These are phyloP conservation scores for Bjerkandera adusta DNA, from an alignment of 1,284 basidiomycete genomes.

Conservation along the genomic window DNA sequence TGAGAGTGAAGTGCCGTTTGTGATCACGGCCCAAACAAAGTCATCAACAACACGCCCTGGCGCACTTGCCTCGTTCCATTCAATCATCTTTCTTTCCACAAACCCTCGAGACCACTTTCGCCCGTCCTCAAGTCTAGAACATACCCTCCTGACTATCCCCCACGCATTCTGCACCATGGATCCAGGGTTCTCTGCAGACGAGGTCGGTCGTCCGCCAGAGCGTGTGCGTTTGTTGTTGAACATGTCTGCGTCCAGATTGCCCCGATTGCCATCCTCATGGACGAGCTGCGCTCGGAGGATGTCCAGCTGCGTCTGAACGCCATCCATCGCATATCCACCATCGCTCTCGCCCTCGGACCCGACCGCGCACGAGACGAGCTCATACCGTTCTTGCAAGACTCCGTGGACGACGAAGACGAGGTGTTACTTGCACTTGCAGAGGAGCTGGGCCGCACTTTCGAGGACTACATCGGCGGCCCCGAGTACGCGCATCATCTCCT, in stretches of 20 bases:
- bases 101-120: background rate
- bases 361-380: conserved; percentile 96
- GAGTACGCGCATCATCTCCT: conserved; percentile 89
- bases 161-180: conserved; percentile 48
- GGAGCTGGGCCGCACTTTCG: conserved; percentile 89
- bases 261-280: conserved; percentile 88
- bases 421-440: conserved; percentile 96
- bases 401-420: conserved; percentile 99
- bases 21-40: conserved; percentile 8
- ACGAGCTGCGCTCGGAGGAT: conserved; percentile 95
- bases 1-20: too few species aligned
- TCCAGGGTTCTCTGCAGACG: conserved; percentile 53
- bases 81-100: conserved; percentile 4
- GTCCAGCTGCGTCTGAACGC: conserved; percentile 94
- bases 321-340: conserved; percentile 97
- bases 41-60: conserved; percentile 10
- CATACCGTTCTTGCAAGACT: conserved; percentile 96
- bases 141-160: background rate
- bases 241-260: conserved; percentile 57
- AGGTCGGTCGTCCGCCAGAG: conserved; percentile 39
- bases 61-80: conserved; percentile 12
- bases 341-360: conserved; percentile 95
- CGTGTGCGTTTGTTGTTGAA: background rate
- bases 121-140: background rate
- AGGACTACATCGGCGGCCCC: conserved; percentile 93